A percentile compares a stretch with the other conserved stretches of the same genome.
Evolutionary conservation across 2,329 filamentous ascomycete species (phyloP).

Genomic region (Aspergillus phoenicis): DNA sequence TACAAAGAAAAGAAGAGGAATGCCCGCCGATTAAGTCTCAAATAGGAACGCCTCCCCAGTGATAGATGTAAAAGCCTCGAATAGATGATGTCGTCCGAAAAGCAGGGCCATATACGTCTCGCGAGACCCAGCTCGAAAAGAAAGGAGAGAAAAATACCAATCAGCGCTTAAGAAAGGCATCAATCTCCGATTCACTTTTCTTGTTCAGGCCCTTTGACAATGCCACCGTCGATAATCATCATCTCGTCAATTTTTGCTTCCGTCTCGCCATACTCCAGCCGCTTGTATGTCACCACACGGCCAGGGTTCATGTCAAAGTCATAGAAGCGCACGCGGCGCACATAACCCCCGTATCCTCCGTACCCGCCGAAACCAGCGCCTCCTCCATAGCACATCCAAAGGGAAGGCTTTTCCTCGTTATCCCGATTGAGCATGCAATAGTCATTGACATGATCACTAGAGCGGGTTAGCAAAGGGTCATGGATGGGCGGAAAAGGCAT

Average conservation of each 20-base stretch:
- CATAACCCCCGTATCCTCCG: constrained; percentile 82
- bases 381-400: constrained; percentile 99
- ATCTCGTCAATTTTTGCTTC: constrained; percentile 59
- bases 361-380: constrained; percentile 93
- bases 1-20: not conserved
- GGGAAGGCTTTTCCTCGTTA: constrained; percentile 60
- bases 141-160: not conserved
- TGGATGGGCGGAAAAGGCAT: not conserved
- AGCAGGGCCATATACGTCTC: not conserved
- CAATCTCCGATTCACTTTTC: constrained; percentile 5
- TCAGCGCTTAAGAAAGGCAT: not conserved
- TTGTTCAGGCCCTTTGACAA: constrained; percentile 44
- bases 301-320: constrained; percentile 92
- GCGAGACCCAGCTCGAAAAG: not conserved
- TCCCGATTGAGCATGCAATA: constrained; percentile 77
- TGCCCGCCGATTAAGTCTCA: not conserved
- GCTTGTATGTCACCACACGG: constrained; percentile 88
- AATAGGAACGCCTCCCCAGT: not conserved
- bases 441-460: constrained; percentile 90
- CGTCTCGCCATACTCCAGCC: constrained; percentile 69
- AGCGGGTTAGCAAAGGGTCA: constrained; percentile 23
- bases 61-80: not conserved
- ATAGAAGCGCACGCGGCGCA: constrained; percentile 82
- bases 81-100: not conserved
- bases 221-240: constrained; percentile 63